phyloP scores from a whole-genome alignment of 164 flowering plant genomes.

The Macadamia tetraphylla region DNA sequence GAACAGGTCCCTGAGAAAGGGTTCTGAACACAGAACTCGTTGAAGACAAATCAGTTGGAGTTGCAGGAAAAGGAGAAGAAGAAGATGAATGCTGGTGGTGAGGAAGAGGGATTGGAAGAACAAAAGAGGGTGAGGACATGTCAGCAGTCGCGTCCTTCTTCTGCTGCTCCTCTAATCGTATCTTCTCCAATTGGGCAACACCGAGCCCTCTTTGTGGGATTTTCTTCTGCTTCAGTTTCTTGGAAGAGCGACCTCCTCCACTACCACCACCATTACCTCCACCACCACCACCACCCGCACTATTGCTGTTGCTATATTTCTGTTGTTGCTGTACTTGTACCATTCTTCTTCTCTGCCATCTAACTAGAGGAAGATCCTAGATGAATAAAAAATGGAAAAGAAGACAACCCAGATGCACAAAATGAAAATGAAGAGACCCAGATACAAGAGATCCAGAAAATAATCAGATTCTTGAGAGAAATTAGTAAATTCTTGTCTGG shows the following conservation, averaged over 20 bases:
- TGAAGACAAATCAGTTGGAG: slow-evolving; percentile 20
- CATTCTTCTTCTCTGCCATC: slow-evolving; percentile 28
- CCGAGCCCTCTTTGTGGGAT: slow-evolving; percentile 87
- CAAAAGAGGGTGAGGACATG: not conserved
- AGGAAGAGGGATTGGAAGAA: slow-evolving; percentile 3
- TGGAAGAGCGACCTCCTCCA: slow-evolving; percentile 21
- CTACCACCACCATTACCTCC: slow-evolving; percentile 12
- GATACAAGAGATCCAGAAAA: slow-evolving; percentile 5
- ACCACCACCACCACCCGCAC: slow-evolving; percentile 15
- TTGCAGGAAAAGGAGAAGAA: slow-evolving; percentile 19
- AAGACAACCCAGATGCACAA: not conserved
- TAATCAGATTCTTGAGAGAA: not conserved
- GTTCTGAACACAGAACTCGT: slow-evolving; percentile 23
- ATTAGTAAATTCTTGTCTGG: not conserved
- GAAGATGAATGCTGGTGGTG: slow-evolving; percentile 14
- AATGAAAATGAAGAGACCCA: slow-evolving; percentile 7
- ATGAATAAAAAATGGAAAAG: not conserved
- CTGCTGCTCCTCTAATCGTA: slow-evolving; percentile 59
- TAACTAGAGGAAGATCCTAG: not conserved
- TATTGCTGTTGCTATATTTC: too few species aligned
- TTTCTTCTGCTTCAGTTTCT: slow-evolving; percentile 56
- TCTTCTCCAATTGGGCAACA: slow-evolving; percentile 78
- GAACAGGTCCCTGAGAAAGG: slow-evolving; percentile 8
- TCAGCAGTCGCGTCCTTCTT: slow-evolving; percentile 28
- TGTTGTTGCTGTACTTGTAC: slow-evolving; percentile 25